A percentile compares a stretch with the other conserved stretches of the same genome.
phyloP scores from a whole-genome alignment of 495 filamentous ascomycete species.

The Rhypophila decipiens region DNA sequence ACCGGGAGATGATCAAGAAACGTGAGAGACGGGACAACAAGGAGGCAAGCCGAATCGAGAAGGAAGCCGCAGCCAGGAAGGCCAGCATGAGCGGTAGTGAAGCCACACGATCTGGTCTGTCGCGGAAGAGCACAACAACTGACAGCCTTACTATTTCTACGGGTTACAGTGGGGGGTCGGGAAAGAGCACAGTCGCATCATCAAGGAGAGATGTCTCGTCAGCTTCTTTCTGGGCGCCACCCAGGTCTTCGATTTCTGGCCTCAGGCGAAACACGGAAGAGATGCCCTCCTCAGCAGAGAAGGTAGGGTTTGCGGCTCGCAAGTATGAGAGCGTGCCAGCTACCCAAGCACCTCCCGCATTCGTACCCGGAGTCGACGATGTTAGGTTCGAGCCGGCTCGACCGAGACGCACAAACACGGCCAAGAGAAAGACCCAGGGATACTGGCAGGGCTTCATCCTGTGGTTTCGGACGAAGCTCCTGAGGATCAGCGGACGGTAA shows the following conservation, averaged over 20 bases:
- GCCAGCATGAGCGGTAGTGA: conserved; percentile 27
- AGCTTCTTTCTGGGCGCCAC: not conserved
- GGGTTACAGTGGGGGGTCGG: not conserved
- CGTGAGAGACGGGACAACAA: conserved; percentile 43
- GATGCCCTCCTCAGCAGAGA: conserved; percentile 8
- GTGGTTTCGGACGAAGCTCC: conserved; percentile 47
- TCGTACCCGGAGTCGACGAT: conserved; percentile 20
- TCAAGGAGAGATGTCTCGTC: conserved; percentile 8
- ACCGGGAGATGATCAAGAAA: conserved; percentile 47
- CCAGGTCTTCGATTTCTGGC: not conserved
- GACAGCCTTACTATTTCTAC: conserved; percentile 12
- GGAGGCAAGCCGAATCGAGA: conserved; percentile 37
- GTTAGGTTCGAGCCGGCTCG: conserved; percentile 27
- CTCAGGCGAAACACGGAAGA: not conserved
- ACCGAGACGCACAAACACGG: conserved; percentile 27
- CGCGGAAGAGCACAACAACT: conserved; percentile 32
- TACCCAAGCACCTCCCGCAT: conserved; percentile 20
- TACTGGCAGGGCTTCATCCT: conserved; percentile 50
- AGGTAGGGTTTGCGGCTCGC: conserved; percentile 33
- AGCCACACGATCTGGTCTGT: conserved; percentile 23
- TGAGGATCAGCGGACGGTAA: conserved; percentile 30
- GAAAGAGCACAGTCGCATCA: not conserved
- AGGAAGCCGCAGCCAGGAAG: conserved; percentile 27
- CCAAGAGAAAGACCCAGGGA: conserved; percentile 48
- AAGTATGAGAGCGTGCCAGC: conserved; percentile 34